Percentiles rank a stretch among this genome's conserved stretches.
Evolutionary conservation across 2,329 filamentous ascomycete species (phyloP).

Genomic region (Diplodia sapinea): DNA sequence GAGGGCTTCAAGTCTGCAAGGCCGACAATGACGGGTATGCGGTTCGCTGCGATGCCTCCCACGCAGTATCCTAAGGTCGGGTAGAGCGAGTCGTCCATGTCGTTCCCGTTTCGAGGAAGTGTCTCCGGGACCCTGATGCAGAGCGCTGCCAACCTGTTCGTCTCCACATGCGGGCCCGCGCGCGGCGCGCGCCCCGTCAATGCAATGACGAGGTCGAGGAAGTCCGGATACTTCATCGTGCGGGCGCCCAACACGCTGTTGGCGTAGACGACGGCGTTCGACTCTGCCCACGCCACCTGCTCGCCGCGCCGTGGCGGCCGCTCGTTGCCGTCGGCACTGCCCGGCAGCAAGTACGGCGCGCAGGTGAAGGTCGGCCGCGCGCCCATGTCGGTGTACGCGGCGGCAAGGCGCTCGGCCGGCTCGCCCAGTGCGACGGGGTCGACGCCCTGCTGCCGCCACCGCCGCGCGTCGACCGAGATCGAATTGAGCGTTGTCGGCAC

Average conservation of each 20-base stretch:
- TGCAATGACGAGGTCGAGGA: slow-evolving; percentile 53
- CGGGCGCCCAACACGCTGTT: slow-evolving; percentile 55
- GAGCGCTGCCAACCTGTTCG: slow-evolving; percentile 34
- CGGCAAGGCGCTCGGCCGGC: slow-evolving; percentile 45
- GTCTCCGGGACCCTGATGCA: neutral
- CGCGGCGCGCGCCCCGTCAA: slow-evolving; percentile 49
- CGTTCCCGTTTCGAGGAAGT: neutral
- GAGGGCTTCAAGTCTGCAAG: slow-evolving; percentile 40
- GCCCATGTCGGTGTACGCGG: slow-evolving; percentile 51
- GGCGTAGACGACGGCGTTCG: slow-evolving; percentile 55
- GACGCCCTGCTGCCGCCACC: slow-evolving; percentile 49
- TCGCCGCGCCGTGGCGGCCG: slow-evolving; percentile 41
- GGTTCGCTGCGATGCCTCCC: slow-evolving; percentile 40
- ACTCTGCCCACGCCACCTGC: slow-evolving; percentile 54
- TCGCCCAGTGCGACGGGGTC: slow-evolving; percentile 39
- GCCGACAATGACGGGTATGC: slow-evolving; percentile 48
- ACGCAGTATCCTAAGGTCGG: slow-evolving; percentile 50
- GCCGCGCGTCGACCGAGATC: slow-evolving; percentile 51
- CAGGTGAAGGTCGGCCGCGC: slow-evolving; percentile 53
- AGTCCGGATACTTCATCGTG: slow-evolving; percentile 56
- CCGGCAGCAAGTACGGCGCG: slow-evolving; percentile 50
- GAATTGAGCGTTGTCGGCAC: slow-evolving; percentile 47
- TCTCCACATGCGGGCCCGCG: slow-evolving; percentile 40
- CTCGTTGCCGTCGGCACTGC: slow-evolving; percentile 31
- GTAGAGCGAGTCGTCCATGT: slow-evolving; percentile 47